Evolutionary conservation across 2,329 filamentous ascomycete genomes (phyloP), one percentile per base, ranked within the genome.

Genomic region (Aspergillus persii): DNA sequence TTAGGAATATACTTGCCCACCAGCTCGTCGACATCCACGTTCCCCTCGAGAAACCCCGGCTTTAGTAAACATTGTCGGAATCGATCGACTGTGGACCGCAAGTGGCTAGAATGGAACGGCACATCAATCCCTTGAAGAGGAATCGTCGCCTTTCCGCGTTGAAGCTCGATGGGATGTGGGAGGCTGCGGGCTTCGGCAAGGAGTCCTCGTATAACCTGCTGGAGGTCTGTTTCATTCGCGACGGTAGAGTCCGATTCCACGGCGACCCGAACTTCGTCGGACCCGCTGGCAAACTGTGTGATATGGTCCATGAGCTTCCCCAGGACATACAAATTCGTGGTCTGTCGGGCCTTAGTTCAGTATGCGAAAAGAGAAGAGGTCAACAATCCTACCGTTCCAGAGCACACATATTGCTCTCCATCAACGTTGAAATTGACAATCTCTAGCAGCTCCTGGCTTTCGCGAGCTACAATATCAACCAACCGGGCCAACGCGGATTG

Each of bases 1-100:
- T 98, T 98, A 68, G 94, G 94, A 66, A 98, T 97, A 79, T 98
- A 98, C 79, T 96, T 96, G 71, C 93, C 94, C 66, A 97, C 86
- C 71, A 98, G 81, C 83, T 96, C 96, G 73, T 90, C 89, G 4
- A 94, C 92, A 77, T 98, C 93, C 75, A 98, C 96, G 50, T 90
- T 93, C 2, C 61, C 63, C 12, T 60, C 57, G 4, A 66, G 50
- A 4, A 66, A 61, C 5, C 63, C 63, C 12, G 63, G 61, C 8
- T 55, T 58, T 12, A 63, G 56, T 73, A 98, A 79, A 86, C 97
- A 98, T 54, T 89, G 92, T 68, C 94, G 86, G 90, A 98, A 98
- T 49, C 93, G 92, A 83, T 97, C 97, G 77, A 98, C 94, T 68
- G 94, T 94, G 39, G 91, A 96, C 54, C 93, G 90, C 78, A 98